Percentiles rank a stretch among this genome's conserved stretches.
Conservation (phyloP, 2,329 filamentous ascomycete species). For the Hypoxylon sp. region DNA sequence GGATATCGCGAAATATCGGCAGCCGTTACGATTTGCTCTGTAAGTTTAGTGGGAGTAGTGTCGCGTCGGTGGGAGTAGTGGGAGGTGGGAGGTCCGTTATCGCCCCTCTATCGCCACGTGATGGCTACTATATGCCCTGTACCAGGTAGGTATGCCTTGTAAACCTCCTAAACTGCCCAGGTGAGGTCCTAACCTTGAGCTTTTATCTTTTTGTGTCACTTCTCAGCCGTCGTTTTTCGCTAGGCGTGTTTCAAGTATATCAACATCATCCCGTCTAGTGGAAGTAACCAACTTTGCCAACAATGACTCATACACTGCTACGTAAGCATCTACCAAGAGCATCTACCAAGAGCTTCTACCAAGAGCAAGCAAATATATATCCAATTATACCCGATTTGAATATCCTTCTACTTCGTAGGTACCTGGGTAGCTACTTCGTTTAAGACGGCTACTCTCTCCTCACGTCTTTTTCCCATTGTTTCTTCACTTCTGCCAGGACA, state of each 20-base stretch:
- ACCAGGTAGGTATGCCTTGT: constrained; percentile 1
- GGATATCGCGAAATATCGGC: constrained; percentile 23
- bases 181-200: too few species aligned
- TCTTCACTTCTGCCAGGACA: constrained; percentile 57
- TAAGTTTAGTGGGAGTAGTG: not conserved
- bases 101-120: constrained; percentile 40
- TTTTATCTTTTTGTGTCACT: not conserved
- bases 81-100: constrained; percentile 4
- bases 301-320: not conserved
- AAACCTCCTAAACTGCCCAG: too few species aligned
- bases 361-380: too few species aligned
- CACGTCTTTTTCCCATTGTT: constrained; percentile 53
- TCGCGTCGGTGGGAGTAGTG: constrained; percentile 26
- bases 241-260: not conserved
- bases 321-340: too few species aligned
- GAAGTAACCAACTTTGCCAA: not conserved
- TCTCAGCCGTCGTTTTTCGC: not conserved
- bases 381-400: too few species aligned
- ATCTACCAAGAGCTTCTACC: too few species aligned
- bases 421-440: not conserved
- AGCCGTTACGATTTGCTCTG: constrained; percentile 17
- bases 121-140: constrained; percentile 6
- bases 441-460: constrained; percentile 21
- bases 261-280: too few species aligned
- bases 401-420: not conserved